Conservation (phyloP, 352 stramenopile species). For the Phytophthora agathidicida region DNA sequence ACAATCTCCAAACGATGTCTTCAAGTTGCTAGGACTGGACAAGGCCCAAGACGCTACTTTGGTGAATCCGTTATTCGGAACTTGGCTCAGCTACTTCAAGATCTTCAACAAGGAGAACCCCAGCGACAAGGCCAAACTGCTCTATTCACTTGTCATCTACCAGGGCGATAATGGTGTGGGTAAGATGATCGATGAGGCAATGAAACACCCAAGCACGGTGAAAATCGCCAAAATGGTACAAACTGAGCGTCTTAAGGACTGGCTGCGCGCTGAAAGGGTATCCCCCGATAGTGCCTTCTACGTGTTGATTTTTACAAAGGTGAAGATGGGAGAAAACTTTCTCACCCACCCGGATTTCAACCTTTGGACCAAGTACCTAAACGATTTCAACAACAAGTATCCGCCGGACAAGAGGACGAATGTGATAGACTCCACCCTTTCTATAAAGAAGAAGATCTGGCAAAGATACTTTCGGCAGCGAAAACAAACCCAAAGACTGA, state of each 20-base stretch:
- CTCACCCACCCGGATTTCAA: too few relatives aligned
- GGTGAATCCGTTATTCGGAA: background rate
- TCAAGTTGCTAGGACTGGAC: background rate
- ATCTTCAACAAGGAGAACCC: background rate
- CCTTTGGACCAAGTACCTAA: constrained; percentile 2
- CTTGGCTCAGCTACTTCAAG: background rate
- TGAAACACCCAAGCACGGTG: background rate
- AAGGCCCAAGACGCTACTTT: background rate
- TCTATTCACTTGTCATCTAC: background rate
- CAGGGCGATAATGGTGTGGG: background rate
- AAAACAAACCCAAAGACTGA: background rate
- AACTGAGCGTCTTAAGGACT: background rate
- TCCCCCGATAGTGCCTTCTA: background rate
- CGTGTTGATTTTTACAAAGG: background rate
- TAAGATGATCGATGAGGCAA: background rate
- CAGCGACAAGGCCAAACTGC: background rate
- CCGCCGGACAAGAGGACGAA: constrained; percentile 3
- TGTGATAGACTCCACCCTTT: background rate
- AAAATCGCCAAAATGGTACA: background rate
- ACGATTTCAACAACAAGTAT: constrained; percentile 4
- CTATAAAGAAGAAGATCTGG: background rate
- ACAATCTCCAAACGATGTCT: background rate
- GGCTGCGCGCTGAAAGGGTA: background rate
- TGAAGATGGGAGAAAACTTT: too few relatives aligned
- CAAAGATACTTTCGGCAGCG: background rate